These are phyloP conservation scores for Petunia secreta DNA, from an alignment of 257 asterid species.

Conservation along the genomic window DNA sequence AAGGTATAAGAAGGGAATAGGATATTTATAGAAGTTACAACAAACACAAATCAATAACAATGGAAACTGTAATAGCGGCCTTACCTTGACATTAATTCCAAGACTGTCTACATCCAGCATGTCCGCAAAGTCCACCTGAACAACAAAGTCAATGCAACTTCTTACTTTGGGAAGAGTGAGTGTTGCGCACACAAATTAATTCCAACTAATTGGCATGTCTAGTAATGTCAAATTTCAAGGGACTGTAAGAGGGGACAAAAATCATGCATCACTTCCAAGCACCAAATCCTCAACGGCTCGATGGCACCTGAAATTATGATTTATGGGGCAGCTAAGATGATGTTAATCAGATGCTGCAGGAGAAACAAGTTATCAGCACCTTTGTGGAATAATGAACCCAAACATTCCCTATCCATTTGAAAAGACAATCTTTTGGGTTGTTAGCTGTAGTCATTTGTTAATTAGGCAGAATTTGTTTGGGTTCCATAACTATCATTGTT, in stretches of 20 bases:
- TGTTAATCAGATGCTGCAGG: background rate
- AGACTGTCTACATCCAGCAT: constrained; percentile 90
- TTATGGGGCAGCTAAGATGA: background rate
- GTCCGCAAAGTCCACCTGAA: constrained; percentile 81
- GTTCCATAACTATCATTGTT: background rate
- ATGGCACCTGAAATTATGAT: background rate
- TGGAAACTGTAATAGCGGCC: constrained; percentile 27
- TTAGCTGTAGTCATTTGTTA: constrained; percentile 22
- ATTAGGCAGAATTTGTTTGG: background rate
- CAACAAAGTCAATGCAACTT: constrained; percentile 20
- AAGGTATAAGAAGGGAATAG: background rate
- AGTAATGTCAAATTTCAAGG: background rate
- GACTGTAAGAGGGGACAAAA: constrained; percentile 11
- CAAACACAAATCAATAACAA: background rate
- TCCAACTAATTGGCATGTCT: background rate
- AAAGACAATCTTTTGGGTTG: background rate
- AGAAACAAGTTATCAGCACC: constrained; percentile 17
- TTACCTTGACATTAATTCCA: constrained; percentile 92
- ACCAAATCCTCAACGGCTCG: background rate
- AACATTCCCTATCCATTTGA: background rate
- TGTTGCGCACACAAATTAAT: background rate
- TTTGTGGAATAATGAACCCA: constrained; percentile 1
- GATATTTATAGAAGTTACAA: background rate
- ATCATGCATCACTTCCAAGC: background rate
- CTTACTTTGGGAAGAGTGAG: constrained; percentile 17